A percentile compares a stretch with the other conserved stretches of the same genome.
Conservation (phyloP, 108 stramenopile species). For the Parietichytrium sp. region DNA sequence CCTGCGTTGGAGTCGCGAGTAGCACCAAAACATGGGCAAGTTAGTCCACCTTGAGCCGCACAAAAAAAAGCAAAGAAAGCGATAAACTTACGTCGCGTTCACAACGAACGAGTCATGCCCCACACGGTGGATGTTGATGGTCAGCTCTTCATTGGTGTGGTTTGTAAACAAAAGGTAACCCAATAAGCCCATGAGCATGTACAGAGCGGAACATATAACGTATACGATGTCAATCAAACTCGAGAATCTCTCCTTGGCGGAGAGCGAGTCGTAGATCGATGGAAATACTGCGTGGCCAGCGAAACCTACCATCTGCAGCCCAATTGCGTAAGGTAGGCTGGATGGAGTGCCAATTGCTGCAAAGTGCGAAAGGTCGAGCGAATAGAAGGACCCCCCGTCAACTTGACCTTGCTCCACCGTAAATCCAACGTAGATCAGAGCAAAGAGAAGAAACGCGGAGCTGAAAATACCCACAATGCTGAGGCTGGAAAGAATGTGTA, state of each 20-base stretch:
- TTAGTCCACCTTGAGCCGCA: too few species aligned
- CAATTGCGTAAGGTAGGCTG: conserved; percentile 13
- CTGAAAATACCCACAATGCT: conserved; percentile 25
- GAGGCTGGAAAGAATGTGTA: background rate
- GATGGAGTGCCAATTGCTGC: background rate
- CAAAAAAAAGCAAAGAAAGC: too few species aligned
- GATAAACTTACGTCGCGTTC: too few species aligned
- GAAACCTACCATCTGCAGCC: conserved; percentile 17
- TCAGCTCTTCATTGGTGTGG: conserved; percentile 24
- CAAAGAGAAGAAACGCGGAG: background rate
- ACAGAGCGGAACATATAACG: background rate
- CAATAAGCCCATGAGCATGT: background rate
- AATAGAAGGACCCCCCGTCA: background rate
- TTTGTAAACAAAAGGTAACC: conserved; percentile 14
- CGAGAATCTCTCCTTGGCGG: background rate
- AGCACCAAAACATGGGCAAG: too few species aligned
- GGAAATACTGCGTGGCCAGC: conserved; percentile 35
- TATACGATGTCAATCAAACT: conserved; percentile 3
- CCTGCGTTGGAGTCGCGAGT: too few species aligned
- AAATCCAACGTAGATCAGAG: conserved; percentile 7
- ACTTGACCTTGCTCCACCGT: background rate
- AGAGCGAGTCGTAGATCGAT: conserved; percentile 10
- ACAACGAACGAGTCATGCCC: background rate
- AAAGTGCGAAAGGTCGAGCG: background rate
- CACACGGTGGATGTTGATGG: background rate